Base-by-base conservation (phyloP, 768 basidiomycete species). In the Auricularia sp. region DNA sequence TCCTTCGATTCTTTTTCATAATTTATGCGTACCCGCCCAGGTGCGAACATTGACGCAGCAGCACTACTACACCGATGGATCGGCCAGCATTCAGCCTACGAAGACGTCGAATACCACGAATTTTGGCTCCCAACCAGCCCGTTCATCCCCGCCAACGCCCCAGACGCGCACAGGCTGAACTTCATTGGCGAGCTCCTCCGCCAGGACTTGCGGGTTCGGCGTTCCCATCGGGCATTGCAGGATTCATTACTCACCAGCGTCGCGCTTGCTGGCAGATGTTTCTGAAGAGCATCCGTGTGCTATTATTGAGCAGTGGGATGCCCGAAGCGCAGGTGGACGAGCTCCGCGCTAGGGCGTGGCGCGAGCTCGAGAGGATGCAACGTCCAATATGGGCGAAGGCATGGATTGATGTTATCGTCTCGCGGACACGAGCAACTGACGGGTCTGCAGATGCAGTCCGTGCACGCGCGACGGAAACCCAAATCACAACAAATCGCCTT, bases 71-170 rank as follows among this genome's bases (percentile, higher is more conserved):
- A 79, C 54, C 74, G 75, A 35, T 89, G 87, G 87, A 71, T 87
- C 34, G 68, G 71, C 21, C 74, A 77, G 39, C 81, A 89, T 69
- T 77, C 79, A 4, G 75, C 77, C 6, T 87, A 88, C 62, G 86
- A 89, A 70, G 79, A 85, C 51, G 78, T 83, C 13, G 81, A 81
- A 1, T 81, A 81, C 68, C 74, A 79, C 54, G 82, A 86, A 24
- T 84, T 81, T 70, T 92, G 84, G 82, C 69, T 89, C 14, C 87
- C 87, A 7, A 77, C 81, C 8, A 82, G 83, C 8, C 80, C 85
- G 4, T 87, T 51, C 47, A 16, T 51, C 6, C 10, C 8, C 21
- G 6, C 8, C 10, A 8, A 51, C 21, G 47, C 8, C 16, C 11
- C 11, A 18, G 47, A 18, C 47, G 47, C 47, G 47, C 47, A 51